Conservation (phyloP, 371 early-diverging fungal species). For the Mortierella sp. region DNA sequence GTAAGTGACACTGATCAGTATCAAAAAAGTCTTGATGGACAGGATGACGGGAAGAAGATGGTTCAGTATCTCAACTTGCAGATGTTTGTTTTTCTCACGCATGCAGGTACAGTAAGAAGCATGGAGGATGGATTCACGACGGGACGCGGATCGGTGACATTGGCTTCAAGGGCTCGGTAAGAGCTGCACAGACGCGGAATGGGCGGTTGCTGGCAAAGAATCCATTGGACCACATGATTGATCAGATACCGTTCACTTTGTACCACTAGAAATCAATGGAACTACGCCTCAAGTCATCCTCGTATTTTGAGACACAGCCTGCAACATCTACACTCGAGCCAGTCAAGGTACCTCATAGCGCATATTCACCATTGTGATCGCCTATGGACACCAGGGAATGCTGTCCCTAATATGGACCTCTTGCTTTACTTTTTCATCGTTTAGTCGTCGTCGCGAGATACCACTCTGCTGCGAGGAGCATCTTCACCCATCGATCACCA, state of each 20-base stretch:
- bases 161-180: slow-evolving; percentile 42
- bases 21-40: too few relatives aligned
- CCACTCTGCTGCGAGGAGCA: slow-evolving; percentile 23
- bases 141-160: slow-evolving; percentile 35
- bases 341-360: slow-evolving; percentile 24
- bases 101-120: slow-evolving; percentile 44
- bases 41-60: background rate
- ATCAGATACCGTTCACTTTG: too few relatives aligned
- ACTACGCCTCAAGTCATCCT: slow-evolving; percentile 39
- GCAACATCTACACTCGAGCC: slow-evolving; percentile 21
- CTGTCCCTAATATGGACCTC: too few relatives aligned
- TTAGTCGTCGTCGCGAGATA: slow-evolving; percentile 32
- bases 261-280: slow-evolving; percentile 33
- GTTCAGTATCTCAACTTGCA: background rate
- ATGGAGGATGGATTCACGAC: slow-evolving; percentile 52
- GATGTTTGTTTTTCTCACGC: background rate
- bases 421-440: background rate
- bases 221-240: too few relatives aligned
- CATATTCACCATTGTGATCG: too few relatives aligned
- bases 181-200: background rate
- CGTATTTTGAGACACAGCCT: slow-evolving; percentile 30
- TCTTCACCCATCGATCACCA: slow-evolving; percentile 43
- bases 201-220: too few relatives aligned
- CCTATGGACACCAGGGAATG: too few relatives aligned
- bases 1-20: slow-evolving; percentile 21